phyloP scores from a whole-genome alignment of 805 yeast species.

The Starmerella ratchasimensis region DNA sequence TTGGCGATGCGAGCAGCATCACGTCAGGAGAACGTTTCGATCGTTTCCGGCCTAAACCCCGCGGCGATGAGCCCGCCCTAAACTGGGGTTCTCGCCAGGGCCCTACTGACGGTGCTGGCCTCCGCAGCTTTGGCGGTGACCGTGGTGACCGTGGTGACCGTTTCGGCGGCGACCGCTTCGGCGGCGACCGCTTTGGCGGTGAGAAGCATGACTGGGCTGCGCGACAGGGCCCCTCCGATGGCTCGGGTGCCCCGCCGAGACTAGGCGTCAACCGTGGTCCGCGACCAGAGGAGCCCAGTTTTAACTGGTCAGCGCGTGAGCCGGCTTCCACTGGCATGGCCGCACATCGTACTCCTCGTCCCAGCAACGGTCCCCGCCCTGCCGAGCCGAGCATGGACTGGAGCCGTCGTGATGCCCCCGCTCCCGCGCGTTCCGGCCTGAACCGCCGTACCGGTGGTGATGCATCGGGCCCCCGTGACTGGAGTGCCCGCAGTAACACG shows the following conservation, averaged over 20 bases:
- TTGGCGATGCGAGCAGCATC: slow-evolving; percentile 25
- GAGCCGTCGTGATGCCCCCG: slow-evolving; percentile 17
- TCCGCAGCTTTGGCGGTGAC: no score
- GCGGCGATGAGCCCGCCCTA: slow-evolving; percentile 32
- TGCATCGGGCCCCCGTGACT: no score
- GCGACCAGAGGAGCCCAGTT: slow-evolving; percentile 28
- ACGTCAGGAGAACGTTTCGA: slow-evolving; percentile 31
- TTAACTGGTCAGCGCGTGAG: slow-evolving; percentile 30
- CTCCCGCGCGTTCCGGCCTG: no score
- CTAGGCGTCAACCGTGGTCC: slow-evolving; percentile 25
- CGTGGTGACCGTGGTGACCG: slow-evolving; percentile 3
- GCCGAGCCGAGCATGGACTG: slow-evolving; percentile 19
- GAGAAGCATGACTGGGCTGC: no score
- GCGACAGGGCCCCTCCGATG: slow-evolving; percentile 26
- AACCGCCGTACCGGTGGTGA: no score
- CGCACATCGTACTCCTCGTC: slow-evolving; percentile 13
- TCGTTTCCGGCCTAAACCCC: slow-evolving; percentile 20
- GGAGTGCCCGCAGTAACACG: neutral
- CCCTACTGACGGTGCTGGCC: slow-evolving; percentile 7
- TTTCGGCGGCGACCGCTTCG: no score
- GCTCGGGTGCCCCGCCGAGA: slow-evolving; percentile 29
- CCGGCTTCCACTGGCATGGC: slow-evolving; percentile 1
- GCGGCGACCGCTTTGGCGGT: no score
- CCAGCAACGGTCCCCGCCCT: slow-evolving; percentile 20
- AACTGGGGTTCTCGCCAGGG: slow-evolving; percentile 27